These are phyloP conservation scores for Poterioochromonas sp. DNA, from an alignment of 352 stramenopile species.

Conservation along the genomic window DNA sequence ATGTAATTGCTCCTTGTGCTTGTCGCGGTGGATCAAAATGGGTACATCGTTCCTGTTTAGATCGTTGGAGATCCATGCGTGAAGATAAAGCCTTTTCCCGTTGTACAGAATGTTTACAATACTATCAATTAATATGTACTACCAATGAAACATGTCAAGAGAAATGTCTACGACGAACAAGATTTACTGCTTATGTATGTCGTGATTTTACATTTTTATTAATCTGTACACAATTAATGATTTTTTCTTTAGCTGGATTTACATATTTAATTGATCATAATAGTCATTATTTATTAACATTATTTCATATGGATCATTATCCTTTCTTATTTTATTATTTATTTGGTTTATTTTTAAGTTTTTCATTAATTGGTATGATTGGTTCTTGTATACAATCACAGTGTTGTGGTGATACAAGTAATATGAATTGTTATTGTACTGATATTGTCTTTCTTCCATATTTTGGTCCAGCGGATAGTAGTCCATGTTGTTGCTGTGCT, in stretches of 20 bases:
- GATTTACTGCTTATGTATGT: background rate
- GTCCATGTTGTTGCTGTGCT: background rate
- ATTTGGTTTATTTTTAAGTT: background rate
- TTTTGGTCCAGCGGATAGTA: background rate
- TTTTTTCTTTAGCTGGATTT: background rate
- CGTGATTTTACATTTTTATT: background rate
- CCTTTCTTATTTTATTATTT: background rate
- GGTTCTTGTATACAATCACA: background rate
- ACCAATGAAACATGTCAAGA: background rate
- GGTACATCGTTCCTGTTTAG: conserved; percentile 7
- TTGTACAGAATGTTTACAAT: conserved; percentile 8
- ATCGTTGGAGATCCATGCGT: background rate
- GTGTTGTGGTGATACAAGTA: background rate
- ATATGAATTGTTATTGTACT: background rate
- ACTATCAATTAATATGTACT: background rate
- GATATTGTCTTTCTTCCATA: no score
- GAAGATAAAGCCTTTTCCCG: conserved; percentile 18
- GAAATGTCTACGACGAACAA: background rate
- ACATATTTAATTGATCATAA: background rate
- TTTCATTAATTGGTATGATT: conserved; percentile 12
- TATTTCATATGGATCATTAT: background rate
- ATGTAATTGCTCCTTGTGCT: conserved; percentile 4
- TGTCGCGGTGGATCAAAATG: background rate
- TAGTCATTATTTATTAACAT: background rate
- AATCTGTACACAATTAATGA: background rate